These are phyloP conservation scores for Sarcodon aspratus DNA, from an alignment of 768 basidiomycete genomes.

Conservation along the genomic window DNA sequence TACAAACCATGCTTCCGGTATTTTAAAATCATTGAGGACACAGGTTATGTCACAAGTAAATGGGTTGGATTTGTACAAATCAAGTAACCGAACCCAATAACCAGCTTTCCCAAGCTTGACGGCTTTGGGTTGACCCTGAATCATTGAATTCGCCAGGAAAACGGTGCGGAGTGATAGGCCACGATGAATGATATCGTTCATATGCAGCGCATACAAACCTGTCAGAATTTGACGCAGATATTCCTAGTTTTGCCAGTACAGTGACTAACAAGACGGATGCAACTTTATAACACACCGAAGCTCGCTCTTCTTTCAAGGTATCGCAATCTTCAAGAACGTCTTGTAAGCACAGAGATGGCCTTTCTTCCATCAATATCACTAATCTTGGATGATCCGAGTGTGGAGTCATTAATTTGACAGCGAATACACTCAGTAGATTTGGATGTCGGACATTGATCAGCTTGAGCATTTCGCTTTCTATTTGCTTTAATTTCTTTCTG, in stretches of 20 bases:
- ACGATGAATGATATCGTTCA: constrained; percentile 57
- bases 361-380: constrained; percentile 60
- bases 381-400: constrained; percentile 39
- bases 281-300: constrained; percentile 33
- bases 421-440: constrained; percentile 57
- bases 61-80: constrained; percentile 78
- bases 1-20: constrained; percentile 39
- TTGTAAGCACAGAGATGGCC: constrained; percentile 50
- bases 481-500: constrained; percentile 54
- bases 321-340: constrained; percentile 74
- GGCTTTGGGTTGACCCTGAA: constrained; percentile 39
- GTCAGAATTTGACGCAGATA: constrained; percentile 66
- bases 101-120: constrained; percentile 68
- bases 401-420: constrained; percentile 50
- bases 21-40: constrained; percentile 14
- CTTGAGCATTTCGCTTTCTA: constrained; percentile 55
- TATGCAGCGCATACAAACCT: constrained; percentile 58
- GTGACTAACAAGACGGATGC: constrained; percentile 1
- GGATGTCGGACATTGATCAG: constrained; percentile 48
- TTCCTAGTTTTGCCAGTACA: constrained; percentile 31
- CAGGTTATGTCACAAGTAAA: constrained; percentile 33
- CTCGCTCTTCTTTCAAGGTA: constrained; percentile 60
- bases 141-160: not conserved
- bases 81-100: constrained; percentile 62
- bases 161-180: constrained; percentile 22